Evolutionary conservation across 192 early-diverging fungal genomes (phyloP), one percentile per base, ranked within the genome.

Genomic region (Coemansia furcata): DNA sequence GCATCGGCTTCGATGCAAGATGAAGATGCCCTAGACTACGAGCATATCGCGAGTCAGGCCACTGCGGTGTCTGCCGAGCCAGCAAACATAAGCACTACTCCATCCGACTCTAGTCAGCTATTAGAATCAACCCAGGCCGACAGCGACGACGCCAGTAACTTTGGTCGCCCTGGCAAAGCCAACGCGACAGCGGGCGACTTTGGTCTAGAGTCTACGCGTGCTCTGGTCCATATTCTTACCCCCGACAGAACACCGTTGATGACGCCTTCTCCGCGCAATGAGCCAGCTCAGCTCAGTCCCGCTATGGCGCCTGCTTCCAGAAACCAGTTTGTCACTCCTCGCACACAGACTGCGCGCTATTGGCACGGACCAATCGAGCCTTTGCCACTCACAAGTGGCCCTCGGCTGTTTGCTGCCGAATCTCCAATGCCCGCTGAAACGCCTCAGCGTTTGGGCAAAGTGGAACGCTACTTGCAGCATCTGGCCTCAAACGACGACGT

Each of bases 321-420:
- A 17, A 33, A 19, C 37, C 43, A 61, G 11, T 60, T 74, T 32
- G 72, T 38, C 26, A 81, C 79, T 6, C 80, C 80, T 38, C 75
- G 76, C 58, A 83, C 80, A 7, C 76, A 83, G 52, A 68, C 68
- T 8, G 80, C 80, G 7, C 68, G 80, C 17, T 83, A 83, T 62
- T 83, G 80, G 80, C 49, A 69, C 33, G 80, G 80, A 1, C 80
- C 80, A 1, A 58, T 83, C 44, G 76, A 72, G 33, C n/a, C 76
- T 19, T 35, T 64, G 43, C 40, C 60, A 21, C 36, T 37, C 14
- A 30, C 38, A 15, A 23, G 66, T 1, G 52, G 36, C n/a, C 30
- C 44, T 44, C 61, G 66, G 36, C 61, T 60, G 44, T 46, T 62
- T 0, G 63, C 68, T 17, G 62, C 59, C 42, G 73, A 74, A 44